Percentiles rank a stretch among this genome's conserved stretches.
Evolutionary conservation across 352 stramenopile species (phyloP).

Genomic region (Pythium phragmitis): DNA sequence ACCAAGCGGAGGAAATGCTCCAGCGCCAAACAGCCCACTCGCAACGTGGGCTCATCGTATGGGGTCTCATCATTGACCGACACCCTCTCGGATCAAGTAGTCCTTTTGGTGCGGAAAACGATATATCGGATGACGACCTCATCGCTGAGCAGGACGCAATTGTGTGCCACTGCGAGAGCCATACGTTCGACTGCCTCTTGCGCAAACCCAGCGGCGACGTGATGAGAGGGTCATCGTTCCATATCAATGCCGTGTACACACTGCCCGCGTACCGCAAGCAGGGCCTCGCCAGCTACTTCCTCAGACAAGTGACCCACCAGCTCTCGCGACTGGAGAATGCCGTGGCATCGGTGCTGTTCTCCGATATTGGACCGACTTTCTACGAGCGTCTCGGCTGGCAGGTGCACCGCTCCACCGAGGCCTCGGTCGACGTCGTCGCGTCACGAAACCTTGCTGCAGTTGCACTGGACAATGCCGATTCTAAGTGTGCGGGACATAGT

Average conservation of each 20-base stretch:
- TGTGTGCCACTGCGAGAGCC: slow-evolving; percentile 59
- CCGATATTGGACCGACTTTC: slow-evolving; percentile 56
- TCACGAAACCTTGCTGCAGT: slow-evolving; percentile 1
- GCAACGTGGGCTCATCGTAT: slow-evolving; percentile 48
- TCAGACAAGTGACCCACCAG: slow-evolving; percentile 38
- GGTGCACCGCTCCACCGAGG: slow-evolving; percentile 42
- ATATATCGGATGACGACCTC: slow-evolving; percentile 23
- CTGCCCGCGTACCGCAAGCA: slow-evolving; percentile 43
- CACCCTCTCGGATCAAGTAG: neutral
- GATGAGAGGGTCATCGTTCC: slow-evolving; percentile 43
- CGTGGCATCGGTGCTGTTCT: slow-evolving; percentile 58
- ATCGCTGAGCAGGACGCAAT: slow-evolving; percentile 28
- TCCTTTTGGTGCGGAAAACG: slow-evolving; percentile 4
- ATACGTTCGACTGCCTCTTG: slow-evolving; percentile 55
- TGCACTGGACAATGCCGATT: neutral
- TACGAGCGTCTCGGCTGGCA: slow-evolving; percentile 64
- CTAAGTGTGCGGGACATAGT: neutral
- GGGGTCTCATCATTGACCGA: slow-evolving; percentile 44
- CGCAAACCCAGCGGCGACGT: slow-evolving; percentile 36
- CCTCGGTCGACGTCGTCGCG: slow-evolving; percentile 30
- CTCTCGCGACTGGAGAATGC: slow-evolving; percentile 33
- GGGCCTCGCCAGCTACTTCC: slow-evolving; percentile 50
- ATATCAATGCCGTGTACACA: slow-evolving; percentile 64
- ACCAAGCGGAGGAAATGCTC: slow-evolving; percentile 42
- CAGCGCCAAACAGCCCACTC: slow-evolving; percentile 52